Evolutionary conservation across 1,284 basidiomycete genomes (phyloP).

Genomic region (Heterobasidion irregulare): DNA sequence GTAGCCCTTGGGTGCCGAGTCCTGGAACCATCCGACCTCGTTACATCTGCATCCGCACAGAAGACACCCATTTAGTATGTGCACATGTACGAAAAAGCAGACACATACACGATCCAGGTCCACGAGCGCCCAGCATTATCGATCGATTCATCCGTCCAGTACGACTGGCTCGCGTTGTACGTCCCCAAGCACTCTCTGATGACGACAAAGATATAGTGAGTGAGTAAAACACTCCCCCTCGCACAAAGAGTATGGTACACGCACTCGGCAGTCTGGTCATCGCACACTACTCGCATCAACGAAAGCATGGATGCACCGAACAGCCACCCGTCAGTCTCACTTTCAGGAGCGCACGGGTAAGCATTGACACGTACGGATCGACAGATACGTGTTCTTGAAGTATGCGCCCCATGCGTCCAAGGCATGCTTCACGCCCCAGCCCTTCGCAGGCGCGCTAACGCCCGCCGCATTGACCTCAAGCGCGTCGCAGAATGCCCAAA

Average conservation of each 20-base stretch:
- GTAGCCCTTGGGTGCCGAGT: conserved; percentile 41
- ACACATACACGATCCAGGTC: conserved; percentile 49
- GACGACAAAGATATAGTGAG: not conserved
- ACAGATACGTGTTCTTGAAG: conserved; percentile 39
- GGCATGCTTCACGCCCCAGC: conserved; percentile 60
- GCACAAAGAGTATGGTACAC: not conserved
- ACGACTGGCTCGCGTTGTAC: conserved; percentile 38
- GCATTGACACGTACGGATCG: conserved; percentile 23
- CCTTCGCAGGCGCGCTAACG: conserved; percentile 38
- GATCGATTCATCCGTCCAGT: conserved; percentile 43
- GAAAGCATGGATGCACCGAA: not conserved
- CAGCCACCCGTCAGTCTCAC: too few relatives aligned
- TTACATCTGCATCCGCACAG: conserved; percentile 40
- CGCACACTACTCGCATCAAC: conserved; percentile 31
- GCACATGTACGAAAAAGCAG: not conserved
- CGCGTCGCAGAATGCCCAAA: conserved; percentile 66
- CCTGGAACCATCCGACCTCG: conserved; percentile 58
- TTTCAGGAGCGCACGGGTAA: too few relatives aligned
- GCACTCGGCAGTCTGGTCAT: conserved; percentile 16
- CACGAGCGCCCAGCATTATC: conserved; percentile 48
- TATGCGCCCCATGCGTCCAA: conserved; percentile 52
- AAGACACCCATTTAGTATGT: not conserved
- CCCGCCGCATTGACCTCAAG: conserved; percentile 50
- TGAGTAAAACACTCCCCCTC: too few relatives aligned
- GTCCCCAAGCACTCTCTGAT: conserved; percentile 48